Base-by-base conservation (phyloP, 1,139 yeast genomes). In the Suhomyces bribrorum region DNA sequence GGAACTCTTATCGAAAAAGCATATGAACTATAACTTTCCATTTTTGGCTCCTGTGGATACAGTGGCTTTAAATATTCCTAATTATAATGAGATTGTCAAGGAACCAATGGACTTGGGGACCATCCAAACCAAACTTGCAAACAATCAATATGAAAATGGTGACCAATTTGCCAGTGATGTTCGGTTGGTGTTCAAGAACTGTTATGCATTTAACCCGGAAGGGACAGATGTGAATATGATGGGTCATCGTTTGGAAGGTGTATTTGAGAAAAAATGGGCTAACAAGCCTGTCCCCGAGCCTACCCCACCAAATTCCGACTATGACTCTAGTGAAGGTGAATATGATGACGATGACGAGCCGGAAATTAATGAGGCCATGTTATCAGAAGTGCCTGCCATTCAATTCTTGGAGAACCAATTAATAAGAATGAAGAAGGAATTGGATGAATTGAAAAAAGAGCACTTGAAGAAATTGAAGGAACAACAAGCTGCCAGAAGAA, bases 101-200 rank as follows among this genome's bases (percentile, higher is more conserved):
- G 78, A 81, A 51, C 98, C 99, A 42, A 94, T 92, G 98, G 99
- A 92, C 64, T 73, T 92, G 52, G 81, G 94, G 30, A 89, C 97
- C 0, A 77, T 92, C 43, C 84, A 83, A 53, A 75, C 81, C 37
- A 92, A 89, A 62, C 71, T 88, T 51, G 80, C 83, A 45, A 87
- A 87, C 59, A 89, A 90, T 63, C 86, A 86, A 53, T 92, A 92
- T 59, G 94, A 86, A 58, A 83, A 83, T 44, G 94, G 90, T 9
- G 95, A 86, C 43, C 90, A 87, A 45, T 89, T 92, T 57, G 96
- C 86, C 56, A 67, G 66, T 26, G 98, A 92, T 57, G 79, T 92
- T 16, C 75, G 88, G 41, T 74, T 89, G 43, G 86, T 92, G 48
- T 89, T 92, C 66, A 71, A 77, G 45, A 92, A 92, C 65, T 92